phyloP scores from a whole-genome alignment of 352 stramenopile species.

The Pythium vanterpoolii region DNA sequence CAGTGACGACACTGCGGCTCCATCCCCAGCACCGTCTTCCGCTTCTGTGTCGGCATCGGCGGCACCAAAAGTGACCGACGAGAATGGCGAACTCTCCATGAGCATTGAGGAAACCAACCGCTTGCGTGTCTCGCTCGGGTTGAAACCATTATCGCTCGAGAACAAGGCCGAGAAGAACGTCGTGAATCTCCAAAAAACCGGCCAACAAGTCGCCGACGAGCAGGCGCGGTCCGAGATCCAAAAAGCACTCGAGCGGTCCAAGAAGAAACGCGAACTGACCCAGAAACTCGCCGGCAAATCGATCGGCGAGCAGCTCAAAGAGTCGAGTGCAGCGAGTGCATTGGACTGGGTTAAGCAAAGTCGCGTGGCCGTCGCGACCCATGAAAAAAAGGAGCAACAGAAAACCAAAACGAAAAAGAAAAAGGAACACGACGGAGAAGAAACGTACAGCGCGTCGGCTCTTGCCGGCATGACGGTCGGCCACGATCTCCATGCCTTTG shows the following conservation, averaged over 20 bases:
- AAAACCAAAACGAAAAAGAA: background rate
- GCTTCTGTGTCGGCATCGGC: constrained; percentile 8
- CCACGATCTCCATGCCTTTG: constrained; percentile 86
- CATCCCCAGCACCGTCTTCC: constrained; percentile 13
- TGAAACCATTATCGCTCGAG: constrained; percentile 67
- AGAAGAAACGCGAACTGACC: constrained; percentile 63
- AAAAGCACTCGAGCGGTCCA: constrained; percentile 59
- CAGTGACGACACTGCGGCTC: constrained; percentile 28
- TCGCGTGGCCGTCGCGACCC: constrained; percentile 26
- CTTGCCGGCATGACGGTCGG: constrained; percentile 89
- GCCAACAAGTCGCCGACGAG: constrained; percentile 49
- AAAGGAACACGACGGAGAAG: too few species aligned
- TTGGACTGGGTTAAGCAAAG: constrained; percentile 77
- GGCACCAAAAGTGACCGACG: constrained; percentile 36
- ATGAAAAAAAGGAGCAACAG: constrained; percentile 10
- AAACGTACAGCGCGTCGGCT: constrained; percentile 73
- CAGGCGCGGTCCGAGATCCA: constrained; percentile 43
- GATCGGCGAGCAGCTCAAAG: constrained; percentile 66
- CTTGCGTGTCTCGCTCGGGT: constrained; percentile 56
- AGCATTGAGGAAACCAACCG: constrained; percentile 84
- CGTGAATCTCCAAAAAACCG: constrained; percentile 68
- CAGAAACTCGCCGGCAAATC: constrained; percentile 70
- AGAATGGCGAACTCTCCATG: constrained; percentile 79
- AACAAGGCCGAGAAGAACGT: constrained; percentile 47
- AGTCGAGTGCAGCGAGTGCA: constrained; percentile 28